phyloP scores from a whole-genome alignment of 805 yeast genomes.

The Helenozyma baotianmanensis region DNA sequence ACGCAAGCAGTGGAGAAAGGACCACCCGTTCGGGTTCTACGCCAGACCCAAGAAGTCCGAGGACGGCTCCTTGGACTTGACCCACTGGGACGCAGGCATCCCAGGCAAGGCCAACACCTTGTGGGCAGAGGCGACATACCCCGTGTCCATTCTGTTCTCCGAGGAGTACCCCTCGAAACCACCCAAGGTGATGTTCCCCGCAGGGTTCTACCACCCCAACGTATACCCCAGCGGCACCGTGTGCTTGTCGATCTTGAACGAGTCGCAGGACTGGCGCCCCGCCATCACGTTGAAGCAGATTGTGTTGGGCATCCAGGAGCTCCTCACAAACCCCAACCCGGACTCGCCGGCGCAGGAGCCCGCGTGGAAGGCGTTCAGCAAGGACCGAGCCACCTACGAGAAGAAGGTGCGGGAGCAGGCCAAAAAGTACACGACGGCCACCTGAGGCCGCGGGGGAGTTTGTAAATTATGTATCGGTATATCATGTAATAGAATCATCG shows the following conservation, averaged over 20 bases:
- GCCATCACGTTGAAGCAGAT: conserved; percentile 89
- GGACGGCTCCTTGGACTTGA: conserved; percentile 82
- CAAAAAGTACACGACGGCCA: conserved; percentile 42
- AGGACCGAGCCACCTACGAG: conserved; percentile 65
- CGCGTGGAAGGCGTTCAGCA: conserved; percentile 83
- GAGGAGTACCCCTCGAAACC: conserved; percentile 96
- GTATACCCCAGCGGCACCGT: conserved; percentile 97
- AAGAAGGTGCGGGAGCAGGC: conserved; percentile 74
- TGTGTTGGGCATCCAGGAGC: conserved; percentile 86
- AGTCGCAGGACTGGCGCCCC: conserved; percentile 97
- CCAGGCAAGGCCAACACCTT: conserved; percentile 86
- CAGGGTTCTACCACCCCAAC: conserved; percentile 92
- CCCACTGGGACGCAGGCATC: conserved; percentile 90
- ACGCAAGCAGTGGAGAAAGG: conserved; percentile 96
- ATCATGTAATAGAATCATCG: not conserved
- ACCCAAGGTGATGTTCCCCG: conserved; percentile 87
- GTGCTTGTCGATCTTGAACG: conserved; percentile 88
- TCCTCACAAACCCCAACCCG: conserved; percentile 86
- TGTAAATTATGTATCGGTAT: conserved; percentile 9
- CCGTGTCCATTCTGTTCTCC: conserved; percentile 76
- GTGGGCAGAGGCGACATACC: conserved; percentile 91
- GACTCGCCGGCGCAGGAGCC: conserved; percentile 97
- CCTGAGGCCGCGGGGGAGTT: conserved; percentile 2
- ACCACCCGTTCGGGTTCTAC: conserved; percentile 95
- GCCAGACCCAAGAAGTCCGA: conserved; percentile 82